These are phyloP conservation scores for Amniculicola lignicola DNA, from an alignment of 495 filamentous ascomycete species.

Conservation along the genomic window DNA sequence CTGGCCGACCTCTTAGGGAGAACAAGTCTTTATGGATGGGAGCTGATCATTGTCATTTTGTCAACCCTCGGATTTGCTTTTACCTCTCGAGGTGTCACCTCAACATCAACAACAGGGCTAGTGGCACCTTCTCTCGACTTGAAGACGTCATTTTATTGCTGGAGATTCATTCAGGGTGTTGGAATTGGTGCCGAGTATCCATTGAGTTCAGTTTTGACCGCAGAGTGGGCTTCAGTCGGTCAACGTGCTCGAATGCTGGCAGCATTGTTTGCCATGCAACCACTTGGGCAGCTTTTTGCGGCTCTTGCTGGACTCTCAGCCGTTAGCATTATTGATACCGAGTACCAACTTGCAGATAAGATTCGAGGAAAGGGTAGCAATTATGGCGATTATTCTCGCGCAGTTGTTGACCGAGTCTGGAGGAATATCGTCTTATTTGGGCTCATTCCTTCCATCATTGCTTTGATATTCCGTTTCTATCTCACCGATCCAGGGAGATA, in stretches of 20 bases:
- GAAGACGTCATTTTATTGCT: conserved; percentile 16
- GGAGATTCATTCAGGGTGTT: conserved; percentile 40
- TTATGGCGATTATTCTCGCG: background rate
- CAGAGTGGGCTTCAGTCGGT: conserved; percentile 61
- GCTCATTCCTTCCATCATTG: conserved; percentile 57
- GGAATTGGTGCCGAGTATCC: conserved; percentile 56
- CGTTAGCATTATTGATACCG: background rate
- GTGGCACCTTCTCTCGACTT: conserved; percentile 17
- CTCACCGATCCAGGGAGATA: conserved; percentile 64
- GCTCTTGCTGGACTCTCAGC: conserved; percentile 37
- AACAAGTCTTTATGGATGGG: conserved; percentile 61
- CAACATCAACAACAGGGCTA: no score
- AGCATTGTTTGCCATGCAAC: conserved; percentile 65
- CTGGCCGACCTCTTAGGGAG: conserved; percentile 61
- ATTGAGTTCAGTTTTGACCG: conserved; percentile 58
- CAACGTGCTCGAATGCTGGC: conserved; percentile 62
- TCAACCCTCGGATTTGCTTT: conserved; percentile 54
- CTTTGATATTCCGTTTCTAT: conserved; percentile 56
- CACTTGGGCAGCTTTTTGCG: conserved; percentile 61
- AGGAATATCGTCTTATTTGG: conserved; percentile 59
- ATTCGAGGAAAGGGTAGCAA: background rate
- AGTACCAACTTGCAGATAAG: background rate
- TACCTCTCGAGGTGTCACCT: conserved; percentile 9
- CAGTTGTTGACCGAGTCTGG: conserved; percentile 54
- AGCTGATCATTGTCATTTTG: conserved; percentile 56